These are phyloP conservation scores for Alnus glutinosa DNA, from an alignment of 306 rosid species.

Conservation along the genomic window DNA sequence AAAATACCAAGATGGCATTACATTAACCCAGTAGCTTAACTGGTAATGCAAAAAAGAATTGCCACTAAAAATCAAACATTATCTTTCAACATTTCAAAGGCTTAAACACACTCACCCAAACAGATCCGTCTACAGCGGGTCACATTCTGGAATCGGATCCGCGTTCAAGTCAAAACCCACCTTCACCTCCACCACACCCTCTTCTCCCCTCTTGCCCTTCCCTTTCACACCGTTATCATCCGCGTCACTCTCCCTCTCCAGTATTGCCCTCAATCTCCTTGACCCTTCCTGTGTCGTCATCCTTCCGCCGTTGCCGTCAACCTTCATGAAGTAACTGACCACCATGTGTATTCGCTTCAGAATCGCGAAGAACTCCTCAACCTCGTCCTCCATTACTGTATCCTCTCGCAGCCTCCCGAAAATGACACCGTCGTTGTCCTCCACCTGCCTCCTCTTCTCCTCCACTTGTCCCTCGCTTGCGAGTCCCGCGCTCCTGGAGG, in stretches of 20 bases:
- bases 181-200: neutral
- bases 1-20: too few species aligned
- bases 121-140: neutral
- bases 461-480: neutral
- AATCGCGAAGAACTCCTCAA: conserved; percentile 50
- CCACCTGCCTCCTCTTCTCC: conserved; percentile 28
- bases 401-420: conserved; percentile 5
- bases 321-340: conserved; percentile 29
- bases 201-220: neutral
- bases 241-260: conserved; percentile 28
- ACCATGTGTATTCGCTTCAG: conserved; percentile 36
- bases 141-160: conserved; percentile 22
- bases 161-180: conserved; percentile 31
- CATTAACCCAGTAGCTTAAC: too few species aligned
- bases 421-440: neutral
- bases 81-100: too few species aligned
- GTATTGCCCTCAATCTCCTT: conserved; percentile 11
- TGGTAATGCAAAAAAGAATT: too few species aligned
- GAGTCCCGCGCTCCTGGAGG: too few species aligned
- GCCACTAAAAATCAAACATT: too few species aligned
- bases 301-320: neutral
- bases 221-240: conserved; percentile 7
- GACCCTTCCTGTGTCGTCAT: neutral
- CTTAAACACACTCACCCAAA: too few species aligned
- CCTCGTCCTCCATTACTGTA: conserved; percentile 40